Percentiles rank a stretch among this genome's conserved stretches.
These are phyloP conservation scores for Sclerospora graminicola DNA, from an alignment of 352 stramenopile genomes.

Conservation along the genomic window DNA sequence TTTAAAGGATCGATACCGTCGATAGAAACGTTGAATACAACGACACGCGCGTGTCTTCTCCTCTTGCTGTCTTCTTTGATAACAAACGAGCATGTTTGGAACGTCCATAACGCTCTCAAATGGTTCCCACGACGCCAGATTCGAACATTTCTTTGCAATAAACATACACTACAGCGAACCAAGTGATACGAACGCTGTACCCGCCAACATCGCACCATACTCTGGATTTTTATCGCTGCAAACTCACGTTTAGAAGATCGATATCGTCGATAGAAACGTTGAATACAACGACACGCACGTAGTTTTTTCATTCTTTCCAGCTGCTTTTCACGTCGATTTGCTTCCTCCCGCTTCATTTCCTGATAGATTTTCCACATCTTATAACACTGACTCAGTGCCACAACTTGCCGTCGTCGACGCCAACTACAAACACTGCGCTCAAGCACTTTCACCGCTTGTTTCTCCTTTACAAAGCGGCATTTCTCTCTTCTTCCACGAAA, in stretches of 20 bases:
- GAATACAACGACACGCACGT: slow-evolving; percentile 14
- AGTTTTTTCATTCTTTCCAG: slow-evolving; percentile 7
- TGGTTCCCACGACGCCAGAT: slow-evolving; percentile 33
- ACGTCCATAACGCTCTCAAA: slow-evolving; percentile 22
- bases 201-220: slow-evolving; percentile 9
- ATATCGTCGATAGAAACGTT: slow-evolving; percentile 8
- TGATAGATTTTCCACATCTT: slow-evolving; percentile 28
- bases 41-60: slow-evolving; percentile 9
- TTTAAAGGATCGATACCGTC: slow-evolving; percentile 12
- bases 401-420: slow-evolving; percentile 24
- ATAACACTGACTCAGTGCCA: slow-evolving; percentile 25
- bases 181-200: slow-evolving; percentile 10
- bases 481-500: slow-evolving; percentile 20
- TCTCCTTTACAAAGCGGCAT: slow-evolving; percentile 13
- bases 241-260: slow-evolving; percentile 11
- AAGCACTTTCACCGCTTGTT: slow-evolving; percentile 12
- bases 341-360: slow-evolving; percentile 18
- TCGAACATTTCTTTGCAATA: slow-evolving; percentile 31
- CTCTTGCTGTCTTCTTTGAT: slow-evolving; percentile 22
- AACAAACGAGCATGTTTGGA: slow-evolving; percentile 24
- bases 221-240: slow-evolving; percentile 28
- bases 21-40: slow-evolving; percentile 12
- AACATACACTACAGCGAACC: slow-evolving; percentile 6
- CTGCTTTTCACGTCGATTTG: slow-evolving; percentile 8
- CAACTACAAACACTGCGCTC: slow-evolving; percentile 35